Conservation (phyloP, 31 red algal genomes). For the Asparagopsis taxiformis region DNA sequence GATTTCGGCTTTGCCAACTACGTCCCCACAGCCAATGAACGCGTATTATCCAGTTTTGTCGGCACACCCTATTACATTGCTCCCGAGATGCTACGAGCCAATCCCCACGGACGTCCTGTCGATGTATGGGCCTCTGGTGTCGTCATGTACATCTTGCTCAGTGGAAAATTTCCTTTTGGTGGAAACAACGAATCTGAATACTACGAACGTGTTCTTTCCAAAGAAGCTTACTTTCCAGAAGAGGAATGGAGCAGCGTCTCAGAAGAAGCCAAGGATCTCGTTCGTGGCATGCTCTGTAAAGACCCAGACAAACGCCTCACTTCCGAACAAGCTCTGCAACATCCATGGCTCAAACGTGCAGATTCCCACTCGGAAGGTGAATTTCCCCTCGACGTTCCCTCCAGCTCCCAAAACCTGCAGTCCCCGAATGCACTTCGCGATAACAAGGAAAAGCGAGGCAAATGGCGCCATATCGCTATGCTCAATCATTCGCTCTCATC, state of each 20-base stretch:
- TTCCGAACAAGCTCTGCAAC: slow-evolving; percentile 43
- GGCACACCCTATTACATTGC: slow-evolving; percentile 91
- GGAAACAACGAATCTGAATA: slow-evolving; percentile 86
- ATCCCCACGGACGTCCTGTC: slow-evolving; percentile 73
- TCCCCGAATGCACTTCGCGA: slow-evolving; percentile 19
- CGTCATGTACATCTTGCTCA: slow-evolving; percentile 86
- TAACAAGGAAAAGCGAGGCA: slow-evolving; percentile 32
- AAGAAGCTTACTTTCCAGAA: slow-evolving; percentile 64
- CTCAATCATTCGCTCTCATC: slow-evolving; percentile 46
- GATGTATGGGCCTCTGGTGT: slow-evolving; percentile 92
- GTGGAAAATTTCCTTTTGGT: slow-evolving; percentile 90
- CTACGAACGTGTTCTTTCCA: slow-evolving; percentile 65
- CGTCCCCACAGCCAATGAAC: slow-evolving; percentile 21
- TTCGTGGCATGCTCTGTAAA: slow-evolving; percentile 71
- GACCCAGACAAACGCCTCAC: slow-evolving; percentile 52
- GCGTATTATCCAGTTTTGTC: slow-evolving; percentile 62
- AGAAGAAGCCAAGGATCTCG: slow-evolving; percentile 65
- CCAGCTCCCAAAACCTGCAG: neutral
- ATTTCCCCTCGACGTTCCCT: slow-evolving; percentile 5
- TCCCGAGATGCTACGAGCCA: slow-evolving; percentile 74
- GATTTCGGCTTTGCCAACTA: slow-evolving; percentile 95
- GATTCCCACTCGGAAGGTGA: neutral
- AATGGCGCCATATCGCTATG: slow-evolving; percentile 50
- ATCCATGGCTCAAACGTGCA: slow-evolving; percentile 52
- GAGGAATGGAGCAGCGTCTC: slow-evolving; percentile 75